A percentile compares a stretch with the other conserved stretches of the same genome.
These are phyloP conservation scores for Carpinus viminea DNA, from an alignment of 306 rosid species.

Conservation along the genomic window DNA sequence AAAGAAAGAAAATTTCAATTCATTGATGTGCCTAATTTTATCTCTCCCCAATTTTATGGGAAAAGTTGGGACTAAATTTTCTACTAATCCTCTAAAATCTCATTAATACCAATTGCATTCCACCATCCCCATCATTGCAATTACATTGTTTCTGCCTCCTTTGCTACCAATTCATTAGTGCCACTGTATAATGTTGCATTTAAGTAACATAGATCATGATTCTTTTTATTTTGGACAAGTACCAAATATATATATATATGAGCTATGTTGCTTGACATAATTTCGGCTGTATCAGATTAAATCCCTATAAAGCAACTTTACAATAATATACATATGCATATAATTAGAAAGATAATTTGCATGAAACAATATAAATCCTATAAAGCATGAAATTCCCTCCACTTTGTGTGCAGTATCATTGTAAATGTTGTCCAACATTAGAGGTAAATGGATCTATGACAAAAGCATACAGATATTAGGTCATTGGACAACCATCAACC, in stretches of 20 bases:
- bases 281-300: neutral
- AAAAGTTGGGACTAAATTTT: neutral
- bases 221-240: too few species aligned
- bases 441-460: neutral
- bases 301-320: neutral
- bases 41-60: neutral
- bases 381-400: neutral
- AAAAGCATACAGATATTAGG: conserved; percentile 14
- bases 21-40: neutral
- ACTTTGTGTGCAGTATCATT: conserved; percentile 13
- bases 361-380: neutral
- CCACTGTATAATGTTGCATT: too few species aligned
- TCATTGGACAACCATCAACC: conserved; percentile 53
- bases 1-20: neutral
- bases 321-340: neutral
- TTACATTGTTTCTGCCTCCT: too few species aligned
- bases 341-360: neutral
- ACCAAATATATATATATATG: too few species aligned
- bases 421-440: neutral
- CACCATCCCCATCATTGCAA: neutral
- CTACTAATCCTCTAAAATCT: neutral
- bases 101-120: too few species aligned
- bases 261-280: neutral
- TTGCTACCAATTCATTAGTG: too few species aligned
- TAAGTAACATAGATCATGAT: too few species aligned